Evolutionary conservation across 257 asterid genomes (phyloP), one percentile per base, ranked within the genome.

Genomic region (Fraxinus quadrangulata): DNA sequence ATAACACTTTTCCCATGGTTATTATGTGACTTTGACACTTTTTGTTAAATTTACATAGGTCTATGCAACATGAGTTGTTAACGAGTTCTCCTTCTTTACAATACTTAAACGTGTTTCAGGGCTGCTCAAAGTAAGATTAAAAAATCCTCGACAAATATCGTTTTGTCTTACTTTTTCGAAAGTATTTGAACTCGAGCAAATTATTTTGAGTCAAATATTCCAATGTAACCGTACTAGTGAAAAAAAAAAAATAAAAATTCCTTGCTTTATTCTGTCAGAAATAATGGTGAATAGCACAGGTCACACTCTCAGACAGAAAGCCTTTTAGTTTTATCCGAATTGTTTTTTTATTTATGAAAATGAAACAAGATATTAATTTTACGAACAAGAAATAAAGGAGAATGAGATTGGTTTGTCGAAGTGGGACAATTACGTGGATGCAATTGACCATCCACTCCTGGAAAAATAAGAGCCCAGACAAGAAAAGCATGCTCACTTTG

Each of bases 401-500:
- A 26, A 30, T 68, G 76, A 77, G 72, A 69, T 69, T 75, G 80
- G 56, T 67, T 72, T 72, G 81, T 67, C 59, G 69, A 67, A 77
- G 79, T 81, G 85, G 77, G 51, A 45, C 51, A 36, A 36, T 1
- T 28, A 23, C 77, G 82, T 77, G 79, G 75, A 78, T 45, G 82
- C 77, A 82, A 51, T 79, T 75, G 81, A 71, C 73, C 23, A 74
- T 67, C 81, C 74, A 73, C 73, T 70, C 74, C 71, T 66, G 47
- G 68, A 36, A 71, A 77, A 54, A 37, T n/a, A 37, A 31, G 49
- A 23, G 75, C 30, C 45, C 23, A 26, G 75, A 56, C 79, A 56
- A 36, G 39, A 59, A 71, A 78, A 71, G 72, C 72, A 78, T 39
- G 76, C 71, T 78, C 77, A 72, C 75, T 26, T 75, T 81, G 78